These are phyloP conservation scores for Alternaria dauci DNA, from an alignment of 2,329 filamentous ascomycete species.

Conservation along the genomic window DNA sequence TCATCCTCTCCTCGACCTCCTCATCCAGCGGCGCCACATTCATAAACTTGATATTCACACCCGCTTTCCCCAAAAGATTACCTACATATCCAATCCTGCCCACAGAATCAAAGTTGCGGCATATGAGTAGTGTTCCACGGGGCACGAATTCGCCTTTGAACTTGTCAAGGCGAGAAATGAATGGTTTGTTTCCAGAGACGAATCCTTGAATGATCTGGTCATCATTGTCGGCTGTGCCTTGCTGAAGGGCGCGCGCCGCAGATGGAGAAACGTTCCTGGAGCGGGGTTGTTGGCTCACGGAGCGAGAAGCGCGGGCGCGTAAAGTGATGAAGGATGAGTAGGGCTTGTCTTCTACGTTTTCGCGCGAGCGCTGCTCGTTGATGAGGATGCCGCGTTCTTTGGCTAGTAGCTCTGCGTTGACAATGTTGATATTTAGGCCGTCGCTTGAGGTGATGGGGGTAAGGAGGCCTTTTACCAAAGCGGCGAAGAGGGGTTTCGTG, in stretches of 20 bases:
- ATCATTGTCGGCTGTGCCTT: conserved; percentile 25
- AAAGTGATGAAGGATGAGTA: conserved; percentile 78
- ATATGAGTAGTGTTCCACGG: conserved; percentile 76
- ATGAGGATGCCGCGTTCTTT: conserved; percentile 80
- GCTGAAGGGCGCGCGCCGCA: conserved; percentile 25
- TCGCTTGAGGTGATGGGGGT: conserved; percentile 72
- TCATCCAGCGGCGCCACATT: conserved; percentile 69
- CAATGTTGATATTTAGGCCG: conserved; percentile 78
- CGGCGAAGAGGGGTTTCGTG: conserved; percentile 80
- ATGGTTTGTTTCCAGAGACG: conserved; percentile 68
- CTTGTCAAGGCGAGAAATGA: conserved; percentile 75
- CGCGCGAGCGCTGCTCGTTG: conserved; percentile 74
- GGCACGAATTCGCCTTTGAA: conserved; percentile 79
- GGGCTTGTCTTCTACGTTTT: conserved; percentile 66
- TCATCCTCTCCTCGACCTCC: conserved; percentile 38
- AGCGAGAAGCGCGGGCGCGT: conserved; percentile 60
- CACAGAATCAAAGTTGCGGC: conserved; percentile 81
- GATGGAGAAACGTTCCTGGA: conserved; percentile 41
- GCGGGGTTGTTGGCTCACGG: conserved; percentile 39
- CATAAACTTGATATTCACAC: conserved; percentile 84
- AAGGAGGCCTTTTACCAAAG: conserved; percentile 78
- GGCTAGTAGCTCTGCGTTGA: conserved; percentile 79
- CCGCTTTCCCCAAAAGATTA: conserved; percentile 71
- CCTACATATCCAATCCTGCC: conserved; percentile 86
- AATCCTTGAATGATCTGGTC: conserved; percentile 71